Conservation (phyloP, 202 grass and related monocot genomes). For the Setaria italica region DNA sequence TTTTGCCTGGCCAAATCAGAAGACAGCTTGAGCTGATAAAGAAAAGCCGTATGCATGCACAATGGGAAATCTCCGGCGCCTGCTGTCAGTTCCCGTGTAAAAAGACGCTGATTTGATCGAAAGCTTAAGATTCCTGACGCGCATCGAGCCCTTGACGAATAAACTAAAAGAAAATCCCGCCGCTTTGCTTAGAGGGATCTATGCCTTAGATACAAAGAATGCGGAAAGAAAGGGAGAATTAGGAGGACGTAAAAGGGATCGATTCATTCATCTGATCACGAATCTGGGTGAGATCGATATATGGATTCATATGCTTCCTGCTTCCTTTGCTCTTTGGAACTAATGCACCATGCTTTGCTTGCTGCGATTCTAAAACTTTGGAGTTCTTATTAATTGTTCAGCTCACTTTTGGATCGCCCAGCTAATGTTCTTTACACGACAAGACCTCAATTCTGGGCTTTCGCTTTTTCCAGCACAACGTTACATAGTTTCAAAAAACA, state of each 20-base stretch:
- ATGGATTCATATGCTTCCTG: not conserved
- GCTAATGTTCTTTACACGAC: not conserved
- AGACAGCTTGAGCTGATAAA: constrained; percentile 13
- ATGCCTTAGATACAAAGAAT: constrained; percentile 57
- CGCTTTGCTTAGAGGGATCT: constrained; percentile 23
- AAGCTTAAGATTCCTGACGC: constrained; percentile 44
- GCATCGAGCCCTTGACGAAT: constrained; percentile 1
- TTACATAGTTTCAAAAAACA: not conserved
- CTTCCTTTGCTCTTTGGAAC: constrained; percentile 11
- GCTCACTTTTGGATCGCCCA: not conserved
- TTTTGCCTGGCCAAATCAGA: not conserved
- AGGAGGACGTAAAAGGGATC: constrained; percentile 32
- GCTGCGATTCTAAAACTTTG: constrained; percentile 15
- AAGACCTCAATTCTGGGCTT: constrained; percentile 17
- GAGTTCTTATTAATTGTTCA: not conserved
- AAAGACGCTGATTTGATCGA: constrained; percentile 44
- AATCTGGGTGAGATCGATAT: constrained; percentile 22
- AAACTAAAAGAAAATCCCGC: not conserved
- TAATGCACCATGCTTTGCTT: constrained; percentile 5
- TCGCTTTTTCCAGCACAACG: constrained; percentile 19
- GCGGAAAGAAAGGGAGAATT: constrained; percentile 28
- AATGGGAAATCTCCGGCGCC: not conserved
- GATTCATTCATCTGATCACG: constrained; percentile 3
- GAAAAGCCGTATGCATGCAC: not conserved
- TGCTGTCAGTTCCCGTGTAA: not conserved